Conservation (phyloP, 352 stramenopile species). For the Phytophthora pisi region DNA sequence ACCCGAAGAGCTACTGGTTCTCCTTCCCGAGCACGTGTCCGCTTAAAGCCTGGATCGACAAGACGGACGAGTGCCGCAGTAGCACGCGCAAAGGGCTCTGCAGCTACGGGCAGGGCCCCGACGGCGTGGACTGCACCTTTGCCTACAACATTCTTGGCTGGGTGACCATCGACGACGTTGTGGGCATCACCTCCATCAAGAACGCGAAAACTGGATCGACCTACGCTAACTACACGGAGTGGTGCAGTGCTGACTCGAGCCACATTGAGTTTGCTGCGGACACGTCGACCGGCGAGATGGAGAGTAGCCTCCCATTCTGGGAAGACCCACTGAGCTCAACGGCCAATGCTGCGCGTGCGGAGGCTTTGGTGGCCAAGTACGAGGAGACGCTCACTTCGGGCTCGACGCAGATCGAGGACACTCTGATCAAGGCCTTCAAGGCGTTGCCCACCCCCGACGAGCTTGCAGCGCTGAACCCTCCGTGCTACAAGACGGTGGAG, state of each 20-base stretch:
- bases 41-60: constrained; percentile 56
- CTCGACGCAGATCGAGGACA: constrained; percentile 51
- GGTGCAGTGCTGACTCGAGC: constrained; percentile 57
- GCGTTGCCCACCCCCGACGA: constrained; percentile 49
- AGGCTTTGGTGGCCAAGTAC: constrained; percentile 61
- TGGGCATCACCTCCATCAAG: constrained; percentile 69
- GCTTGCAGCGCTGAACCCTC: constrained; percentile 61
- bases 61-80: constrained; percentile 59
- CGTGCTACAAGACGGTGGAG: constrained; percentile 70
- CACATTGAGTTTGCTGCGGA: constrained; percentile 65
- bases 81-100: constrained; percentile 67
- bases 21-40: constrained; percentile 71
- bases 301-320: constrained; percentile 68
- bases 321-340: constrained; percentile 56
- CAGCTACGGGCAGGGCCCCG: constrained; percentile 49
- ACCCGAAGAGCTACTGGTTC: constrained; percentile 70
- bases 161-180: constrained; percentile 80
- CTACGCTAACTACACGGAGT: constrained; percentile 74
- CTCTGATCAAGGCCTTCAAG: constrained; percentile 48
- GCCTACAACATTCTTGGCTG: constrained; percentile 81
- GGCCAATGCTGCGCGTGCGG: constrained; percentile 56
- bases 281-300: constrained; percentile 41
- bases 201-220: constrained; percentile 47
- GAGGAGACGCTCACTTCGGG: constrained; percentile 40
- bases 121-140: constrained; percentile 79